Conservation (phyloP, 2,329 filamentous ascomycete genomes). For the Xylaria sp. region DNA sequence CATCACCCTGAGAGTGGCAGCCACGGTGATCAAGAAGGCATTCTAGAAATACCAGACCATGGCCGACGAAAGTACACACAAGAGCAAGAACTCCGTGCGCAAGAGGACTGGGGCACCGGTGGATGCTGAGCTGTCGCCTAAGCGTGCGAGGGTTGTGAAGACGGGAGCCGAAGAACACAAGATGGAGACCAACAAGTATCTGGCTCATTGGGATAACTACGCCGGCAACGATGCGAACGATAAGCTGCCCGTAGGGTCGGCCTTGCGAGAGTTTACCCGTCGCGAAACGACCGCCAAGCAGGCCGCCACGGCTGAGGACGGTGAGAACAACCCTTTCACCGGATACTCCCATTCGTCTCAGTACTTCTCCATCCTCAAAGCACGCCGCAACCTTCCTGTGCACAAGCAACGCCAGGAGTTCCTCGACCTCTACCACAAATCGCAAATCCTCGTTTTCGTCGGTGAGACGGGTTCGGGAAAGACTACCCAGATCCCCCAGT, state of each 20-base stretch:
- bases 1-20: neutral
- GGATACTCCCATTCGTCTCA: slow-evolving; percentile 67
- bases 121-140: slow-evolving; percentile 21
- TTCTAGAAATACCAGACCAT: slow-evolving; percentile 9
- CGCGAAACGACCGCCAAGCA: slow-evolving; percentile 75
- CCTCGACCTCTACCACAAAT: slow-evolving; percentile 83
- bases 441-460: slow-evolving; percentile 95
- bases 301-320: slow-evolving; percentile 70
- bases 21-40: neutral
- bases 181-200: slow-evolving; percentile 66
- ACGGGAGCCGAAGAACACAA: slow-evolving; percentile 28
- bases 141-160: slow-evolving; percentile 30
- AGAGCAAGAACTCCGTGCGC: slow-evolving; percentile 22
- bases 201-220: slow-evolving; percentile 72
- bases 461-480: slow-evolving; percentile 99
- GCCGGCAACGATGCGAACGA: slow-evolving; percentile 35
- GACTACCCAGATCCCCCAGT: slow-evolving; percentile 98
- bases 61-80: slow-evolving; percentile 18
- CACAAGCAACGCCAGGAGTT: slow-evolving; percentile 93
- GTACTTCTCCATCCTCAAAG: slow-evolving; percentile 87
- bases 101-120: slow-evolving; percentile 28
- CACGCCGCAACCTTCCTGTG: slow-evolving; percentile 79
- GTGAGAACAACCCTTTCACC: slow-evolving; percentile 80
- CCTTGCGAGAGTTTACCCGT: slow-evolving; percentile 63
- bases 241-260: slow-evolving; percentile 35